These are phyloP conservation scores for Trichoderma atroviride DNA, from an alignment of 2,329 filamentous ascomycete genomes.

Conservation along the genomic window DNA sequence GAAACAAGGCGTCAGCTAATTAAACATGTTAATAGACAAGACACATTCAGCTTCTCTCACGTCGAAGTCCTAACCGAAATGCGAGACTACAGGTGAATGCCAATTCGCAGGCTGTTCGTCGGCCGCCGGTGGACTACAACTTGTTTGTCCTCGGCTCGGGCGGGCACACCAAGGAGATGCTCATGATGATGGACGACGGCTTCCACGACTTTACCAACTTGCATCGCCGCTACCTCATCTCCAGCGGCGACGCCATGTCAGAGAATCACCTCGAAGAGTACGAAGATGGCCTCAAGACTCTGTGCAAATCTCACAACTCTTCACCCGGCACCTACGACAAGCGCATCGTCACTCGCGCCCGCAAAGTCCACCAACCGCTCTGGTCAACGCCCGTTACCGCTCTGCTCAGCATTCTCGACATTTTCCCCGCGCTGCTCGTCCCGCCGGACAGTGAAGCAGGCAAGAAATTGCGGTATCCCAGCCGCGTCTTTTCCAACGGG, in stretches of 20 bases:
- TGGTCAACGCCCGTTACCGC: slow-evolving; percentile 71
- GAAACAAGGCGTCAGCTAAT: not conserved
- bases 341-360: slow-evolving; percentile 72
- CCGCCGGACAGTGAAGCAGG: slow-evolving; percentile 35
- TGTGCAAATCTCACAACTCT: slow-evolving; percentile 29
- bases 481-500: slow-evolving; percentile 82
- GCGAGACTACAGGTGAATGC: not conserved
- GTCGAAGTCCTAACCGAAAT: slow-evolving; percentile 31
- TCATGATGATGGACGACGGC: slow-evolving; percentile 72
- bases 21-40: slow-evolving; percentile 32
- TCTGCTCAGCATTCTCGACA: slow-evolving; percentile 64
- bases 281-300: slow-evolving; percentile 39
- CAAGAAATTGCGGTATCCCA: slow-evolving; percentile 56
- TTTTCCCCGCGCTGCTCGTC: slow-evolving; percentile 57
- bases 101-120: slow-evolving; percentile 21
- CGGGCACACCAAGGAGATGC: slow-evolving; percentile 94
- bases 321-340: slow-evolving; percentile 61
- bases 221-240: slow-evolving; percentile 81
- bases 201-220: slow-evolving; percentile 54
- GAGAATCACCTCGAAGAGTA: slow-evolving; percentile 65
- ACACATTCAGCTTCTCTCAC: slow-evolving; percentile 36
- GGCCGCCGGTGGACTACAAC: slow-evolving; percentile 51
- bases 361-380: slow-evolving; percentile 79
- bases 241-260: slow-evolving; percentile 72
- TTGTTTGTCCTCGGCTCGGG: slow-evolving; percentile 88